Percentiles rank a stretch among this genome's conserved stretches.
phyloP scores from a whole-genome alignment of 306 rosid species.

The Gastrolobium villosum region DNA sequence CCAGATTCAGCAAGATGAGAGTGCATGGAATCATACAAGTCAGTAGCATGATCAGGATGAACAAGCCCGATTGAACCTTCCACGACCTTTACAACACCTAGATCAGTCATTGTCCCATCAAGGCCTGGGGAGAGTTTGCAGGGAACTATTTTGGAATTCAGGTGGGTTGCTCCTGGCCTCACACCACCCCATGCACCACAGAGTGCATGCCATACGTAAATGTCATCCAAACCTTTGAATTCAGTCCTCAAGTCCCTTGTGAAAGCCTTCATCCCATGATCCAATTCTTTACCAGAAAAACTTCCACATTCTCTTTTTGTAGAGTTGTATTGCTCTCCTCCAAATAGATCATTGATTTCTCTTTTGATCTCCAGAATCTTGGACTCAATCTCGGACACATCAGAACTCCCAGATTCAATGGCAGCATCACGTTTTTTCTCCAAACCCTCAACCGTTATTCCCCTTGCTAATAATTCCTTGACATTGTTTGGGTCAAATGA shows the following conservation, averaged over 20 bases:
- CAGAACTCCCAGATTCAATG: constrained; percentile 42
- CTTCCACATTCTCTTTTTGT: constrained; percentile 37
- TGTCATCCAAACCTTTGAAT: constrained; percentile 79
- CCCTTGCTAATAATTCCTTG: constrained; percentile 65
- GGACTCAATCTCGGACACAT: constrained; percentile 51
- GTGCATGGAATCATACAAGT: constrained; percentile 82
- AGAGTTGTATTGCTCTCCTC: constrained; percentile 46
- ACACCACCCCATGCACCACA: constrained; percentile 98
- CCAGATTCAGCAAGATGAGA: constrained; percentile 79
- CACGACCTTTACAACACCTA: constrained; percentile 71
- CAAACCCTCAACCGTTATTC: constrained; percentile 67
- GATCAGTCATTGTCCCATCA: constrained; percentile 81
- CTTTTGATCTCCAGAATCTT: constrained; percentile 54
- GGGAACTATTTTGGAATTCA: constrained; percentile 60
- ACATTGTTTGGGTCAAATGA: constrained; percentile 66
- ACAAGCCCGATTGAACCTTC: constrained; percentile 87
- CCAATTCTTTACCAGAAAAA: constrained; percentile 28
- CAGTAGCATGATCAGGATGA: constrained; percentile 77
- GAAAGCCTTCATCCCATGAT: constrained; percentile 80
- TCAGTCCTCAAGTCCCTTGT: constrained; percentile 73
- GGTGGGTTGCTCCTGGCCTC: constrained; percentile 77
- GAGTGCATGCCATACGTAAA: constrained; percentile 89
- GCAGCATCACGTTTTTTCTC: constrained; percentile 58
- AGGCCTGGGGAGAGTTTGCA: constrained; percentile 80
- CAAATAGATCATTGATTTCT: constrained; percentile 69